Evolutionary conservation across 2,329 filamentous ascomycete species (phyloP).

Genomic region (Diaporthe nobilis): DNA sequence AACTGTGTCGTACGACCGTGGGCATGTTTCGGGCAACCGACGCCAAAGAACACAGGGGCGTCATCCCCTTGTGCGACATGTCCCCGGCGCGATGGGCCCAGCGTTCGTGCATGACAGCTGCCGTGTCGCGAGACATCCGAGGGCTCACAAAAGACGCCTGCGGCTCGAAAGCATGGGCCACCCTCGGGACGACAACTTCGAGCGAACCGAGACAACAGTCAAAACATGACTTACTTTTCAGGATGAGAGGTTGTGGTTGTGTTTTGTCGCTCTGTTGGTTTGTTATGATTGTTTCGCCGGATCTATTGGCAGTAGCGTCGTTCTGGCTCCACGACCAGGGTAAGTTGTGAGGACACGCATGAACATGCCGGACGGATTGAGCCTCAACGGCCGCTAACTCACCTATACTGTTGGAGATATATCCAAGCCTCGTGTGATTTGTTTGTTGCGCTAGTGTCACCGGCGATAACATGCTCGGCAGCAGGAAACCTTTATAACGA

Average conservation of each 20-base stretch:
- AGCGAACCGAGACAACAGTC: background rate
- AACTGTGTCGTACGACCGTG: background rate
- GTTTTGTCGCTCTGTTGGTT: background rate
- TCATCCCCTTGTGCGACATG: background rate
- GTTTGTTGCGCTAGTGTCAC: conserved; percentile 16
- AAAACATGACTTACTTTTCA: background rate
- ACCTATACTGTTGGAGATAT: conserved; percentile 12
- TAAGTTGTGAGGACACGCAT: conserved; percentile 5
- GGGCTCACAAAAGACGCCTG: conserved; percentile 30
- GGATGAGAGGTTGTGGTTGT: too few species aligned
- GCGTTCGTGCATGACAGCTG: conserved; percentile 21
- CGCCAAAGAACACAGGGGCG: background rate
- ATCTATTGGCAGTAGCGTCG: conserved; percentile 21
- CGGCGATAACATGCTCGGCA: background rate
- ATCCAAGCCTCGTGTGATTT: conserved; percentile 12
- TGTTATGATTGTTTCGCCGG: background rate
- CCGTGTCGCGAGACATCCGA: conserved; percentile 36
- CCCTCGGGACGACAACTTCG: conserved; percentile 2
- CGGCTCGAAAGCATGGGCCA: conserved; percentile 37
- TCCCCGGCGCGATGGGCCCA: background rate
- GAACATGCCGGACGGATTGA: conserved; percentile 14
- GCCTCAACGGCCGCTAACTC: conserved; percentile 15
- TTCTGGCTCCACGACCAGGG: background rate
- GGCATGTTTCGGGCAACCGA: conserved; percentile 8
- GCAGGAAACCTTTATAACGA: background rate